Evolutionary conservation across 2,329 filamentous ascomycete genomes (phyloP), one percentile per base, ranked within the genome.

Genomic region (Talaromyces piceae): DNA sequence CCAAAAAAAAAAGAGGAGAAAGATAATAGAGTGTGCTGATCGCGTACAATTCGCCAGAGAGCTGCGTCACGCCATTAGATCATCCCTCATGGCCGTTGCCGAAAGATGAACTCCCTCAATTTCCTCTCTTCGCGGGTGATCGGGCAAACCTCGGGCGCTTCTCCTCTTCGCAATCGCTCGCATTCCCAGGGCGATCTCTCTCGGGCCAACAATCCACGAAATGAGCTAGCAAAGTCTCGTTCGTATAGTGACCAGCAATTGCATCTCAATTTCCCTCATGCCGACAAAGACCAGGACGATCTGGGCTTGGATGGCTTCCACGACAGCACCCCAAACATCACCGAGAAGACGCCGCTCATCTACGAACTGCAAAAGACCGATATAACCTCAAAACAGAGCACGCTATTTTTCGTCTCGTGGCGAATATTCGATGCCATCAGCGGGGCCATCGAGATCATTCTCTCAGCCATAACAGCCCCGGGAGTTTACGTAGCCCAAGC

Each of bases 91-190:
- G 75, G 72, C 73, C 67, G 64, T 59, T 59, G 63, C 66, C 70
- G 72, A 77, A 87, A 79, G 74, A 96, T 96, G 91, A 96, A 96
- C 83, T 95, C 91, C 64, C 78, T 95, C 77, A 95, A 93, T 75
- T 88, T 95, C 70, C 82, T 96, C 69, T 93, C 89, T 65, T 83
- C 88, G 68, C 85, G 87, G 74, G 87, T 91, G 68, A 80, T 83
- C 65, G 79, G 80, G 65, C 76, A 75, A 65, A 77, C 78, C 57
- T 74, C 78, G 58, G 71, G 72, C 54, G n/a, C n/a, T n/a, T 67
- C 77, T 49, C 65, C 60, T 52, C 65, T 71, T 53, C 76, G 78
- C 57, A 76, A 77, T 55, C 77, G 79, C 60, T 77, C 77, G 56
- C 71, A 71, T 56, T 80, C 77, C 33, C 73, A 79, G 59, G 73